A percentile compares a stretch with the other conserved stretches of the same genome.
These are phyloP conservation scores for Aspergillus costaricaensis DNA, from an alignment of 2,329 filamentous ascomycete species.

Conservation along the genomic window DNA sequence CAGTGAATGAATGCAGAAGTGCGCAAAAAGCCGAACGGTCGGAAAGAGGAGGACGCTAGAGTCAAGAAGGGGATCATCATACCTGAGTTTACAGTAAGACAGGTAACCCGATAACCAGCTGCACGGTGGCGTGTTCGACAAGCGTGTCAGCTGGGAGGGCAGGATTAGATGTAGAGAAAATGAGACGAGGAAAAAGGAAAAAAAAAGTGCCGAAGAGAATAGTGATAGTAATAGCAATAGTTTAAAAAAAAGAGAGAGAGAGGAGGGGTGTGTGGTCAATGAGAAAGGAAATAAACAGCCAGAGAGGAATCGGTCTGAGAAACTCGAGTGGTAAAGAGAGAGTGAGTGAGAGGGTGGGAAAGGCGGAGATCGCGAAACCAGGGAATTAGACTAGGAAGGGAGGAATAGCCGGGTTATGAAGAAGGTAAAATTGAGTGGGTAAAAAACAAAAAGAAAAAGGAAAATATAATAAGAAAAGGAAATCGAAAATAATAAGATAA, in stretches of 20 bases:
- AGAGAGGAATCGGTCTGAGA: conserved; percentile 4
- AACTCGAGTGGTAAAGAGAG: conserved; percentile 4
- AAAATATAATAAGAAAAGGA: neutral
- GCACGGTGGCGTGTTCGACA: conserved; percentile 24
- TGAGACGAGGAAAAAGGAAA: conserved; percentile 24
- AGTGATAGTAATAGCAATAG: no score
- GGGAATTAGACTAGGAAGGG: conserved; percentile 8
- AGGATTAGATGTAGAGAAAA: conserved; percentile 30
- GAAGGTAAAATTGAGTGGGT: conserved; percentile 1
- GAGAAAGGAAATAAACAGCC: conserved; percentile 12
- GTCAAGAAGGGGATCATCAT: conserved; percentile 1
- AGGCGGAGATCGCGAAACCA: conserved; percentile 8
- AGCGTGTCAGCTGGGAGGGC: conserved; percentile 20
- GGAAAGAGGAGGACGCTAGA: conserved; percentile 7
- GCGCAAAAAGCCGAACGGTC: conserved; percentile 14
- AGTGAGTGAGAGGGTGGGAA: neutral
- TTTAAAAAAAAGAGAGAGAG: conserved; percentile 16
- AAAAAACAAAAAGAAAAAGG: conserved; percentile 1
- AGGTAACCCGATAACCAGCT: conserved; percentile 14
- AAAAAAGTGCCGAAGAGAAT: conserved; percentile 5
- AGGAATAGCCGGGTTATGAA: neutral
- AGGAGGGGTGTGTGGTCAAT: conserved; percentile 10
- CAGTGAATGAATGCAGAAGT: conserved; percentile 11
- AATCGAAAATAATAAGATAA: neutral
- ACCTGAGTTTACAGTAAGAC: conserved; percentile 12